phyloP scores from a whole-genome alignment of 2,329 filamentous ascomycete species.

The Arthrobotrys sphaeroides region DNA sequence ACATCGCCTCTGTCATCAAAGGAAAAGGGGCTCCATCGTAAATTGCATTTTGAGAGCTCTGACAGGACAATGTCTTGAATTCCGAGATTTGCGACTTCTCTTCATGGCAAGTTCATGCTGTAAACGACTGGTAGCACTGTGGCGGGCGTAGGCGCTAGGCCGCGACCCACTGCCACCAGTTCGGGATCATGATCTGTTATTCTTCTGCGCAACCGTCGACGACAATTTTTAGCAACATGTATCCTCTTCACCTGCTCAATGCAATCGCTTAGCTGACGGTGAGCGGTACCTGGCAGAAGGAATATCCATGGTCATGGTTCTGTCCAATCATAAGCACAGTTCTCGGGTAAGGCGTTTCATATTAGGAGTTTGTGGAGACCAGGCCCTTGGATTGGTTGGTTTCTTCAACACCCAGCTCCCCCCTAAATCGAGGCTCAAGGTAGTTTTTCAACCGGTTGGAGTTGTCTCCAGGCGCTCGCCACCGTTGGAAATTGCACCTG shows the following conservation, averaged over 20 bases:
- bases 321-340: constrained; percentile 35
- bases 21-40: constrained; percentile 37
- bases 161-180: constrained; percentile 1
- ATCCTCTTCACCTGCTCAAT: constrained; percentile 13
- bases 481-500: constrained; percentile 25
- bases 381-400: constrained; percentile 31
- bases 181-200: constrained; percentile 6
- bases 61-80: constrained; percentile 27
- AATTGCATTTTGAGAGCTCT: constrained; percentile 46
- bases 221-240: constrained; percentile 28
- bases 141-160: constrained; percentile 18
- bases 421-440: constrained; percentile 9
- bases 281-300: constrained; percentile 21
- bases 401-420: constrained; percentile 18
- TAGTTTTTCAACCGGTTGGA: constrained; percentile 25
- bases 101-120: constrained; percentile 34
- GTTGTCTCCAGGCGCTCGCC: constrained; percentile 12
- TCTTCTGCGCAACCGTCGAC: neutral
- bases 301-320: constrained; percentile 2
- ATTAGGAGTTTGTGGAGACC: constrained; percentile 23
- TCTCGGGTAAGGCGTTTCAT: constrained; percentile 48
- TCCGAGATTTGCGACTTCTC: constrained; percentile 37
- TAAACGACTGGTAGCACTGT: constrained; percentile 33
- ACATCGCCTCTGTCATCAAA: constrained; percentile 7
- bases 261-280: constrained; percentile 34